phyloP scores from a whole-genome alignment of 352 stramenopile genomes.

The Pythium apleroticum region DNA sequence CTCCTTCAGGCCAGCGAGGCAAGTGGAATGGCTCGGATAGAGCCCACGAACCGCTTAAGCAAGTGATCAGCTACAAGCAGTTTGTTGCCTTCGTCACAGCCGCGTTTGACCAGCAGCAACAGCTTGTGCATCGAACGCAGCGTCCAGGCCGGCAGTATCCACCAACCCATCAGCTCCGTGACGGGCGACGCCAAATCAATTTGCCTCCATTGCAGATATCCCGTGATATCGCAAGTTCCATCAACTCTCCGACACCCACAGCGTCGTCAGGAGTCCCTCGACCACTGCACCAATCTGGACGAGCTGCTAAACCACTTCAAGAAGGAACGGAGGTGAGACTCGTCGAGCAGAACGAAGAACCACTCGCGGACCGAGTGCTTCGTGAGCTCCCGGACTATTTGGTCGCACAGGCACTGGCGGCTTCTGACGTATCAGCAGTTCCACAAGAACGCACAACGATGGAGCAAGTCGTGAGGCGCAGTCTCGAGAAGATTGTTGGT shows the following conservation, averaged over 20 bases:
- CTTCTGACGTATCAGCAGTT: neutral
- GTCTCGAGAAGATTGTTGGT: conserved; percentile 15
- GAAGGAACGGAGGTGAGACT: conserved; percentile 4
- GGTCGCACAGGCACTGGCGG: conserved; percentile 8
- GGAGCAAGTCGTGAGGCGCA: conserved; percentile 19
- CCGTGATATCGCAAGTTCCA: neutral
- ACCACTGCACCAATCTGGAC: neutral
- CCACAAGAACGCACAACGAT: neutral
- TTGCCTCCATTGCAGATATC: neutral
- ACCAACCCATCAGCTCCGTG: neutral
- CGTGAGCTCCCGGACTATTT: conserved; percentile 25
- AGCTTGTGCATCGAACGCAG: neutral
- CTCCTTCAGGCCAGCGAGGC: neutral
- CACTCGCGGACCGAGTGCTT: conserved; percentile 17
- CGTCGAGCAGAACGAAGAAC: conserved; percentile 16
- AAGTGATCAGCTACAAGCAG: conserved; percentile 79
- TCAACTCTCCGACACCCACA: neutral
- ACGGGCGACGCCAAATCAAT: neutral
- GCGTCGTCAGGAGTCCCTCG: neutral
- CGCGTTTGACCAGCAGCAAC: conserved; percentile 34
- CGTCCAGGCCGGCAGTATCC: neutral
- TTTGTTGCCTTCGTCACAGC: conserved; percentile 72
- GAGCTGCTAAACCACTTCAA: neutral
- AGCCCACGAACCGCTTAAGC: conserved; percentile 34
- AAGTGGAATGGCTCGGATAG: conserved; percentile 5